Evolutionary conservation across 164 flowering plant species (phyloP), one percentile per base, ranked within the genome.

Genomic region (Chimonanthus praecox): DNA sequence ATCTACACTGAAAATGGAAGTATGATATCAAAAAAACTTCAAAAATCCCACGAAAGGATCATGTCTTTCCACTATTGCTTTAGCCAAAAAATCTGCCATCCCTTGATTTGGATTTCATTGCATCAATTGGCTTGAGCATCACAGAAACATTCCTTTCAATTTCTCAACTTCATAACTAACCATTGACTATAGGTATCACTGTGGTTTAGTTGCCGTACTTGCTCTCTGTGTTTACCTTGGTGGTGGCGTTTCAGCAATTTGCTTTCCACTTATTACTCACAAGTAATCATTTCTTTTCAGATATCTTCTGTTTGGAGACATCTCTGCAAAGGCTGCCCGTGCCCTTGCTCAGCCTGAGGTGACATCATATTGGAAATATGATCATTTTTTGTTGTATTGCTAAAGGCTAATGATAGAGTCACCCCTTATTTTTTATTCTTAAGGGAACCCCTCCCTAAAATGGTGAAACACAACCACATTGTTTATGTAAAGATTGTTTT

Each of bases 331-430:
- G 84, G 98, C 95, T 74, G 99, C 89, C 61, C 87, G 88, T 82
- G 80, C 85, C 90, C 98, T 96, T 76, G 80, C 92, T 50, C 81
- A 78, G 70, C 97, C 98, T 15, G 87, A 90, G 94, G 99, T 92
- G 75, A 66, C 16, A 3, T 9, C 18, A 45, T 44, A 66, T 44
- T 20, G 16, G 46, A 63, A 20, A 9, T 20, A 7, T 33, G 66
- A 20, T 7, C 21, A 43, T 63, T 33, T 21, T 18, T 21, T 48
- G 2, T 72, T 74, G 46, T 61, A 44, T 21, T 43, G 68, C 51
- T 43, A 33, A 48, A 5, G 9, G 51, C 75, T 51, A 16, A 33
- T 6, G 16, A 6, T 62, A n/a, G 8, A n/a, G 8, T 5, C 20
- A 7, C 33, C 33, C n/a, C 8, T 62, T 7, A 16, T 33, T 33